phyloP scores from a whole-genome alignment of 2,329 filamentous ascomycete species.

The Aspergillus fischeri region DNA sequence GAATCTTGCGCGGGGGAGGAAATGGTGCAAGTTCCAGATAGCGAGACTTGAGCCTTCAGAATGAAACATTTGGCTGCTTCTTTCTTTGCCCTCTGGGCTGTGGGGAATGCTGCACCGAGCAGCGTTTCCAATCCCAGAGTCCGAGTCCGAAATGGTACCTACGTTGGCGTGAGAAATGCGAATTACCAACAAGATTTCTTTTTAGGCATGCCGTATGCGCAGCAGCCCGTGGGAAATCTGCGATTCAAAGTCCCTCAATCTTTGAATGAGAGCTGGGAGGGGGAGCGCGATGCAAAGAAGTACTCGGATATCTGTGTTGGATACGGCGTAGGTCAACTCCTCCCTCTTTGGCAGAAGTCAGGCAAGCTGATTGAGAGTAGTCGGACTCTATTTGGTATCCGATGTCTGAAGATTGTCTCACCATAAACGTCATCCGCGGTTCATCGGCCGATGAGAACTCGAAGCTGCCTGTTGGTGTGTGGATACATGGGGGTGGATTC shows the following conservation, averaged over 20 bases:
- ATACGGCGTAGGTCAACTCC: conserved; percentile 42
- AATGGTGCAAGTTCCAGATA: background rate
- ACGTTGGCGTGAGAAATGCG: conserved; percentile 39
- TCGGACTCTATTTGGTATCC: conserved; percentile 34
- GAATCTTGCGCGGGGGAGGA: background rate
- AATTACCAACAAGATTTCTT: conserved; percentile 50
- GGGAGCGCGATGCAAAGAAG: conserved; percentile 38
- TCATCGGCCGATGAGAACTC: conserved; percentile 31
- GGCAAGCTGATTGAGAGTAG: conserved; percentile 14
- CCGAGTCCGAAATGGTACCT: conserved; percentile 46
- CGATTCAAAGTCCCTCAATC: conserved; percentile 51
- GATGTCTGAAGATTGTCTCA: conserved; percentile 55
- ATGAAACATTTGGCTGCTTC: conserved; percentile 5
- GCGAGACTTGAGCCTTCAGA: background rate
- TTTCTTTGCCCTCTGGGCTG: conserved; percentile 14
- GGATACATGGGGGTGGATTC: conserved; percentile 59
- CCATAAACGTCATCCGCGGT: conserved; percentile 57
- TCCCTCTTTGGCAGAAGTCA: background rate
- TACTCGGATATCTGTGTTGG: conserved; percentile 49
- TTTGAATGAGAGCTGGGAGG: conserved; percentile 46
- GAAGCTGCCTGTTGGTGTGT: conserved; percentile 55
- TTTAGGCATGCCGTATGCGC: conserved; percentile 55
- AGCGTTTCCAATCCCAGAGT: conserved; percentile 24
- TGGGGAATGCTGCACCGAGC: conserved; percentile 19
- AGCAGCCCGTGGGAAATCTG: conserved; percentile 50